Evolutionary conservation across 164 flowering plant species (phyloP).

Genomic region (Vitis labrusca): DNA sequence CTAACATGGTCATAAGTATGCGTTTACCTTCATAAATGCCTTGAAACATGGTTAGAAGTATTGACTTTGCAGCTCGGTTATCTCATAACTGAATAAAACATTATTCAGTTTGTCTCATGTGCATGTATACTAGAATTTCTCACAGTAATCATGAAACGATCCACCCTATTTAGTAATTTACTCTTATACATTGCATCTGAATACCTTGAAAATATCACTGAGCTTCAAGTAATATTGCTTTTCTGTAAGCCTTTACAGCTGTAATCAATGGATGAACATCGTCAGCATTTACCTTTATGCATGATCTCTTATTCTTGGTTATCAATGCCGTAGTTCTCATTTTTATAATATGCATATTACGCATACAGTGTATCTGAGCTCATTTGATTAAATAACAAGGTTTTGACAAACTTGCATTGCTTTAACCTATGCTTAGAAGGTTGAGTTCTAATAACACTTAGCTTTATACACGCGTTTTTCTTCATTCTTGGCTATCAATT

Average conservation of each 20-base stretch:
- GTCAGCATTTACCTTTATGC: background rate
- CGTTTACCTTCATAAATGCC: too few species aligned
- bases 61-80: too few species aligned
- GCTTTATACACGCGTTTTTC: too few species aligned
- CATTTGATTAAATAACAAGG: background rate
- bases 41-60: too few species aligned
- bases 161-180: too few species aligned
- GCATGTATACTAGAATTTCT: too few species aligned
- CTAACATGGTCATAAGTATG: too few species aligned
- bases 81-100: background rate
- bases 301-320: slow-evolving; percentile 3
- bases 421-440: too few species aligned
- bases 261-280: background rate
- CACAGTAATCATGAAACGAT: too few species aligned
- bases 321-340: background rate
- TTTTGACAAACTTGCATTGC: too few species aligned
- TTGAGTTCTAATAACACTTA: too few species aligned
- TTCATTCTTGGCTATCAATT: too few species aligned
- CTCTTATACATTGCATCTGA: slow-evolving; percentile 6
- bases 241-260: slow-evolving; percentile 12
- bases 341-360: background rate
- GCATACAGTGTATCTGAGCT: background rate
- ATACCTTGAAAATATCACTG: background rate
- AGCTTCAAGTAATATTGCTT: background rate
- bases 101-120: background rate